Base-by-base conservation (phyloP, 371 early-diverging fungal genomes). In the Mucor irregularis region DNA sequence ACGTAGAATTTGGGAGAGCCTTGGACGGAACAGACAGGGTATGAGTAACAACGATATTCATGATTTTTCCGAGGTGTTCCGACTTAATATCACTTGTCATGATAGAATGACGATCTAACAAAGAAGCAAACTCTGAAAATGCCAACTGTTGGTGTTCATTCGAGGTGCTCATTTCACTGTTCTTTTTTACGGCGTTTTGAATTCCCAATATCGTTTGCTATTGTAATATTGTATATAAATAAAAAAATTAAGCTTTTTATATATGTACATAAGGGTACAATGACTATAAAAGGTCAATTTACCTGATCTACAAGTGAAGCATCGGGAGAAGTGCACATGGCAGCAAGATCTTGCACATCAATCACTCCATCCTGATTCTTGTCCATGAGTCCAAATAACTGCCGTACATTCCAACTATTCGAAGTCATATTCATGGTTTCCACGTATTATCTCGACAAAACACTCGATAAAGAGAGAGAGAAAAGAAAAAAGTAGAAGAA, bases 311-410 rank as follows among this genome's bases (percentile, higher is more conserved):
- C 56, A 62, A 30, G 66, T 6, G 53, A 66, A 59, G 54, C 65
- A 71, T 43, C 37, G 10, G 72, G 68, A 42, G 61, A 66, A 13
- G 68, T 66, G 53, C 72, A 77, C 29, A 80, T 74, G 24, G 66
- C 69, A 14, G 72, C 53, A 39, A 83, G 66, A 62, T 81, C 84
- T 31, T 74, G 66, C 22, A 73, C 73, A 50, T 83, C 81, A 64
- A 81, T 81, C 40, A 76, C 46, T 13, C 84, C 84, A 52, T 81
- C 84, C 47, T 83, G 74, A 56, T 83, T 81, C 48, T 81, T 76
- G 66, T 83, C 84, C 21, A 83, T 62, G 28, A 78, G 73, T 29
- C 73, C 62, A 62, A 83, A 83, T 17, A 81, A 68, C 55, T 80
- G 76, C 48, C 77, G 73, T 49, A 78, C 60, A 50, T 61, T 72